Conservation (phyloP, 805 yeast species). For the Wickerhamiella spandovensis region DNA sequence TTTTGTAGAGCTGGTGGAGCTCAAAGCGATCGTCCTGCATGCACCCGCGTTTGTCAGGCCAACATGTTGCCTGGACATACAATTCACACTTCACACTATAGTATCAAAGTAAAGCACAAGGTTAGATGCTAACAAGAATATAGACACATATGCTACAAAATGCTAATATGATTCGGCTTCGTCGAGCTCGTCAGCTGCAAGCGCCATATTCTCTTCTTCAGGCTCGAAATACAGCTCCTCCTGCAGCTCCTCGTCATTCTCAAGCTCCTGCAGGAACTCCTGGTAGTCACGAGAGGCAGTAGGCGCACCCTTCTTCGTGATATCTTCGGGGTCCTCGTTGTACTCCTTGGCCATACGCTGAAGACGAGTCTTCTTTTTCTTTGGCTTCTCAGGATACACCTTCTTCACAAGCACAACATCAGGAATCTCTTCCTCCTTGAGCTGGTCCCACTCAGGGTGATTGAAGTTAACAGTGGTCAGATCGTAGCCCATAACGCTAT, state of each 20-base stretch:
- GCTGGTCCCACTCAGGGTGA: conserved; percentile 27
- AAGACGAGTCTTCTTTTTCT: conserved; percentile 76
- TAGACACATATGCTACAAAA: background rate
- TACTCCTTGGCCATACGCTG: conserved; percentile 97
- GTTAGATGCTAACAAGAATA: background rate
- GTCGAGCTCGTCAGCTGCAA: background rate
- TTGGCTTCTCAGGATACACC: conserved; percentile 70
- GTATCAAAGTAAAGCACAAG: background rate
- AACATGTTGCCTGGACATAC: too few species aligned
- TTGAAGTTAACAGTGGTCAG: conserved; percentile 77
- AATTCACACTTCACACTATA: too few species aligned
- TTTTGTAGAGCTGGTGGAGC: conserved; percentile 1
- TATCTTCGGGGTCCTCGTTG: conserved; percentile 71
- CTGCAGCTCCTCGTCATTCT: conserved; percentile 78
- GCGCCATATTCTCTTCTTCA: background rate
- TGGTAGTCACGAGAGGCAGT: conserved; percentile 42
- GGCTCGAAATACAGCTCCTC: conserved; percentile 30
- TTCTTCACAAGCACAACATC: conserved; percentile 84
- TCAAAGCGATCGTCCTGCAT: conserved; percentile 1
- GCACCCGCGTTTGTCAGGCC: too few species aligned
- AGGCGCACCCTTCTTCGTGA: conserved; percentile 59
- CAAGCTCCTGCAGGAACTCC: conserved; percentile 80
- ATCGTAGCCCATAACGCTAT: conserved; percentile 84
- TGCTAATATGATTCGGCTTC: background rate
- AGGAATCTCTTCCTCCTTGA: conserved; percentile 31